Conservation (phyloP, 371 early-diverging fungal species). For the Dinochytrium kinnereticum region DNA sequence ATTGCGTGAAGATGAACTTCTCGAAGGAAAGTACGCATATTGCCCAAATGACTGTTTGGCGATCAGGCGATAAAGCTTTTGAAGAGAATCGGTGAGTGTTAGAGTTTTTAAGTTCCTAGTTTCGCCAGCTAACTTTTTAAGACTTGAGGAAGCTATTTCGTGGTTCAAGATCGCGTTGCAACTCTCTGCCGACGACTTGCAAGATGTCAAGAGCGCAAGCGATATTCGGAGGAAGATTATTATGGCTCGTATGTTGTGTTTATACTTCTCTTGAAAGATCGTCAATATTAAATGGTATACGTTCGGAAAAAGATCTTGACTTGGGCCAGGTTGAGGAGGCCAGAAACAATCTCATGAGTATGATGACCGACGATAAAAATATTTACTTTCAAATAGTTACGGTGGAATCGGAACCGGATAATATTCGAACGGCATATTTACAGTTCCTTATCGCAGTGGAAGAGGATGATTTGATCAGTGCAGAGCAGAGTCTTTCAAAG, state of each 20-base stretch:
- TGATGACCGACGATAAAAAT: background rate
- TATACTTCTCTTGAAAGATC: background rate
- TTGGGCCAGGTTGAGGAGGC: background rate
- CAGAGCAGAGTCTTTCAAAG: background rate
- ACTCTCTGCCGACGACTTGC: constrained; percentile 9
- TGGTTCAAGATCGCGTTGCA: constrained; percentile 31
- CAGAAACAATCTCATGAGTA: background rate
- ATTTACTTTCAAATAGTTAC: no score
- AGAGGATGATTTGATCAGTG: background rate
- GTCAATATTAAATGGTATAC: no score
- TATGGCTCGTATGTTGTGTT: background rate
- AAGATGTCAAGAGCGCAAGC: constrained; percentile 8
- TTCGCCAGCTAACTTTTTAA: constrained; percentile 5
- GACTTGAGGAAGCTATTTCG: constrained; percentile 27
- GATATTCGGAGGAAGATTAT: constrained; percentile 14
- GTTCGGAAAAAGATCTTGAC: background rate
- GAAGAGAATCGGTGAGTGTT: constrained; percentile 19
- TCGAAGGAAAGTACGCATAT: constrained; percentile 15
- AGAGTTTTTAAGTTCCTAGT: no score
- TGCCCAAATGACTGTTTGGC: constrained; percentile 34
- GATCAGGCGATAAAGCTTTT: constrained; percentile 24
- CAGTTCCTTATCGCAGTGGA: constrained; percentile 1
- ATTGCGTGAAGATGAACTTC: constrained; percentile 13
- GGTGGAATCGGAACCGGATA: background rate
- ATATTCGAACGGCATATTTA: background rate